Conservation (phyloP, 1,139 yeast genomes). For the Meyerozyma smithsonii region DNA sequence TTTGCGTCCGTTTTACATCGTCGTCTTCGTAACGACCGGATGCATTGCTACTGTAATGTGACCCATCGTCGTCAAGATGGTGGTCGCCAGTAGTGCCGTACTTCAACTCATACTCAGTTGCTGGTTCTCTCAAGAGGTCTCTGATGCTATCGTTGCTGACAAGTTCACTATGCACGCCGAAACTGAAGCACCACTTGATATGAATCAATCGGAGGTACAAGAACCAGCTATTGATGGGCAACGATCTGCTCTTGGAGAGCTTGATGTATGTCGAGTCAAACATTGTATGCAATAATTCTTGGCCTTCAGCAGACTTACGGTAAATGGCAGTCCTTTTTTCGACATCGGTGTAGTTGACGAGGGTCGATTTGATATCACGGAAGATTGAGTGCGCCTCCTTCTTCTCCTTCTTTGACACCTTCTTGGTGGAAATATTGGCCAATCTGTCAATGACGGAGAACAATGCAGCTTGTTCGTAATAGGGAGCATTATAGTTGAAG, state of each 20-base stretch:
- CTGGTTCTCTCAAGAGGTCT: conserved; percentile 41
- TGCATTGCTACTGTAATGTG: conserved; percentile 11
- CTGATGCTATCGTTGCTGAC: conserved; percentile 45
- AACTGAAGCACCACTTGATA: conserved; percentile 68
- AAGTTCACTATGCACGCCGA: conserved; percentile 61
- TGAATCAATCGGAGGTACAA: conserved; percentile 57
- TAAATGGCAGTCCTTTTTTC: conserved; percentile 31
- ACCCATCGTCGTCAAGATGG: conserved; percentile 12
- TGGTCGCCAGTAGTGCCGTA: conserved; percentile 20
- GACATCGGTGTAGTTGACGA: conserved; percentile 39
- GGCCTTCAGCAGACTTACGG: conserved; percentile 34
- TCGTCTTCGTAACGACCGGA: not conserved
- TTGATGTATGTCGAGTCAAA: conserved; percentile 47
- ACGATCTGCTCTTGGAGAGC: conserved; percentile 49
- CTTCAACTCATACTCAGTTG: conserved; percentile 25
- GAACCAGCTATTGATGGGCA: conserved; percentile 65
- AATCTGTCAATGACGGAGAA: conserved; percentile 40
- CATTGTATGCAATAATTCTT: conserved; percentile 33
- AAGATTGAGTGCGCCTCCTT: conserved; percentile 58
- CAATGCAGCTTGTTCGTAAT: conserved; percentile 53
- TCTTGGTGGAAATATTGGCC: conserved; percentile 50
- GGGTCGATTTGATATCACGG: conserved; percentile 53
- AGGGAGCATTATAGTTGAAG: conserved; percentile 48
- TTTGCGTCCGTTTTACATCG: conserved; percentile 30
- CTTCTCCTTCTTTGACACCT: conserved; percentile 58